These are phyloP conservation scores for Candida maesae DNA, from an alignment of 805 yeast species.

Conservation along the genomic window DNA sequence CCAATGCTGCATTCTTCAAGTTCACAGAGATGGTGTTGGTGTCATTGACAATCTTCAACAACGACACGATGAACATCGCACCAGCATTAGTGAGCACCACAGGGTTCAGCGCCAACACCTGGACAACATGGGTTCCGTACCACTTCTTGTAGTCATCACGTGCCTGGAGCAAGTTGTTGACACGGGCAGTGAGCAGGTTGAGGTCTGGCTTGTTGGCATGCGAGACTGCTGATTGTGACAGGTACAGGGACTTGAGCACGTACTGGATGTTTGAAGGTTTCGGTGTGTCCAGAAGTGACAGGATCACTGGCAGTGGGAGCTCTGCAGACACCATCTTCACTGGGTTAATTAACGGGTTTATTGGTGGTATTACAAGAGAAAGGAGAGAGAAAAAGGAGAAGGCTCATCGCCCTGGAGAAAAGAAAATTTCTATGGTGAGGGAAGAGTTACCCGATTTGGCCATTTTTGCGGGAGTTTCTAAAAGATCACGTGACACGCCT, in stretches of 20 bases:
- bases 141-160: slow-evolving; percentile 32
- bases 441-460: too few species aligned
- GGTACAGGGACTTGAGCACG: slow-evolving; percentile 22
- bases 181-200: slow-evolving; percentile 42
- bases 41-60: slow-evolving; percentile 34
- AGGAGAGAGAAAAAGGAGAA: not conserved
- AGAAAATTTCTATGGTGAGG: not conserved
- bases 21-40: slow-evolving; percentile 28
- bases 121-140: slow-evolving; percentile 34
- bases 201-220: slow-evolving; percentile 47
- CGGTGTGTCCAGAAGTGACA: slow-evolving; percentile 20
- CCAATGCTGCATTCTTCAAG: slow-evolving; percentile 30
- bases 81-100: slow-evolving; percentile 35
- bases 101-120: slow-evolving; percentile 24
- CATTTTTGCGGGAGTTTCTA: too few species aligned
- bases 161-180: slow-evolving; percentile 31
- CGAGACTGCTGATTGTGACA: slow-evolving; percentile 29
- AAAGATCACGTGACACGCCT: too few species aligned
- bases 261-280: slow-evolving; percentile 19
- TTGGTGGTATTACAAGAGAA: too few species aligned
- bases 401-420: slow-evolving; percentile 5
- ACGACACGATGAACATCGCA: slow-evolving; percentile 31
- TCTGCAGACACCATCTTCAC: slow-evolving; percentile 20
- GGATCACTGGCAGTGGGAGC: slow-evolving; percentile 23
- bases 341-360: too few species aligned